Base-by-base conservation (phyloP, 768 basidiomycete species). In the Lenzites betulinus region DNA sequence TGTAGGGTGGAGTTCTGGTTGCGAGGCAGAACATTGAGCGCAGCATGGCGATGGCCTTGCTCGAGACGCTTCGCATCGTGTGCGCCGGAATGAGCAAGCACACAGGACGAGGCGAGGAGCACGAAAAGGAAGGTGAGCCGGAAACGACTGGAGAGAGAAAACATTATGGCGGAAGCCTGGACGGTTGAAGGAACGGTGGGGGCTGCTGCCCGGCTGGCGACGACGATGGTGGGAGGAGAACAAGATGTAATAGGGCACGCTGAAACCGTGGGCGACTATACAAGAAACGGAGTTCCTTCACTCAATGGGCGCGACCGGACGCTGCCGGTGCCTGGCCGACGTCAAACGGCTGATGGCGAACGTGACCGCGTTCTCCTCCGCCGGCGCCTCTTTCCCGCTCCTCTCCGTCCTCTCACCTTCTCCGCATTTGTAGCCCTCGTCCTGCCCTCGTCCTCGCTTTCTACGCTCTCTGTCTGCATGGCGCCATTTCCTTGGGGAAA, bases 401-500 rank as follows among this genome's bases (percentile, higher is more conserved):
- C n/a, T n/a, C 30, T 33, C 30, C 11, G 30, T 48, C 22, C 46
- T 43, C 55, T 26, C 25, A 46, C 18, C 43, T 33, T 22, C 23
- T 7, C 22, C 33, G 23, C n/a, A 3, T 38, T 48, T 30, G 23
- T 30, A 9, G 13, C 38, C n/a, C 54, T 36, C 15, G 30, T 15
- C 30, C 16, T 16, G 6, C 6, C 11, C 47, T 33, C 28, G 36
- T 36, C 33, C 49, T 26, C 23, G 25, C 22, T 9, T 28, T 12
- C 28, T 3, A 25, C 25, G 9, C 22, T 38, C 33, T 3, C 38
- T 5, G 23, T n/a, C 6, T 26, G 47, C 35, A 69, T 71, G 70
- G 69, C 70, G 15, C 60, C 57, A 47, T 71, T 75, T 54, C 74
- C 74, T n/a, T 73, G 73, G 72, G 36, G 70, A 26, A 66, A 57